A percentile compares a stretch with the other conserved stretches of the same genome.
Evolutionary conservation across 2,329 filamentous ascomycete genomes (phyloP).

Genomic region (Colletotrichum eleusines): DNA sequence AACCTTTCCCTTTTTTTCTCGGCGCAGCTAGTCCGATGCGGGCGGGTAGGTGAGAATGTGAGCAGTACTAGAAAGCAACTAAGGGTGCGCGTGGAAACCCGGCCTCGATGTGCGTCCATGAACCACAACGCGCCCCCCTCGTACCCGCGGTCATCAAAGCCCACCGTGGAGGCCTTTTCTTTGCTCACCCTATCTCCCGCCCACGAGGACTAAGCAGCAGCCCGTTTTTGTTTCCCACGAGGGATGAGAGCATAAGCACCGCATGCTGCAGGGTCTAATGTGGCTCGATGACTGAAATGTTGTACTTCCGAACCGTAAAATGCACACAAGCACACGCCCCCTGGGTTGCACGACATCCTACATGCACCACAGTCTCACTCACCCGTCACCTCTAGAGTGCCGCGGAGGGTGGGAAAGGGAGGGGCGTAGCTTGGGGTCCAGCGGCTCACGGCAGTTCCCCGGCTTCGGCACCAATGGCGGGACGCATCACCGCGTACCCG

Average conservation of each 20-base stretch:
- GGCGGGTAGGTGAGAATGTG: slow-evolving; percentile 1
- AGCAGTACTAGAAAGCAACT: not conserved
- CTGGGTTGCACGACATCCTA: slow-evolving; percentile 18
- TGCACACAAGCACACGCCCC: not conserved
- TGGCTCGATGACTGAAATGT: slow-evolving; percentile 29
- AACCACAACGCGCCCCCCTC: not conserved
- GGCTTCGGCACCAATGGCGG: not conserved
- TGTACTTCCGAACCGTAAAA: slow-evolving; percentile 3
- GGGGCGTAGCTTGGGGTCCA: not conserved
- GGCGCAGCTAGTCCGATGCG: slow-evolving; percentile 36
- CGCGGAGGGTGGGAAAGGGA: not conserved
- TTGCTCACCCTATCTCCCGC: not conserved
- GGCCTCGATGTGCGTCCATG: slow-evolving; percentile 1
- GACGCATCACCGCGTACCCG: not conserved
- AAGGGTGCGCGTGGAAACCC: slow-evolving; percentile 5
- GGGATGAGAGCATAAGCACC: slow-evolving; percentile 21
- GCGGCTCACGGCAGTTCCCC: not conserved
- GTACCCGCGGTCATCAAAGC: not conserved
- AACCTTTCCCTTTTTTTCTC: slow-evolving; percentile 13
- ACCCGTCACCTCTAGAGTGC: not conserved
- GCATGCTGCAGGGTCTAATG: slow-evolving; percentile 36
- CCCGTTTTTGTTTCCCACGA: not conserved
- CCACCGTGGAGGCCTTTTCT: slow-evolving; percentile 6
- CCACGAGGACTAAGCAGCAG: not conserved
- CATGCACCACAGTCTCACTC: slow-evolving; percentile 13